Evolutionary conservation across 2,329 filamentous ascomycete species (phyloP), one percentile per base, ranked within the genome.

Genomic region (Purpureocillium lavendulum): DNA sequence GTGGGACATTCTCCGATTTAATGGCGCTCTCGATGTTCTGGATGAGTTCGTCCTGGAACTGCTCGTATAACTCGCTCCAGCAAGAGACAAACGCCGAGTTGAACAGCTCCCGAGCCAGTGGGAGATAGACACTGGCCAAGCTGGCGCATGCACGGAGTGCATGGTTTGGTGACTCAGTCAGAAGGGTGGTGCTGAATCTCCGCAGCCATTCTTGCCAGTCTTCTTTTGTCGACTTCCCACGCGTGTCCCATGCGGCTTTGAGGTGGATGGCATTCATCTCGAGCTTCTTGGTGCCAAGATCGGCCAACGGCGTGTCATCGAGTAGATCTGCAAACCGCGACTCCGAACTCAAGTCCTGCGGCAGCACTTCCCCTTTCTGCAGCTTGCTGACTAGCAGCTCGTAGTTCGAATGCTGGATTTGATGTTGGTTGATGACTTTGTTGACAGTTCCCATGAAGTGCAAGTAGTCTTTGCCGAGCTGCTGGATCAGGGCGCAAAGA

Each of bases 121-220:
- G 90, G 30, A 89, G 81, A 60, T 97, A 96, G 12, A 92, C 82
- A 48, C 86, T 90, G 24, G 89, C 92, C 30, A 99, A 70, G 42
- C 84, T 86, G 30, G 90, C 92, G 58, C 94, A 98, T 33, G 92
- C 92, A 47, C 92, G 78, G 2, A 99, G 71, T 8, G 94, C 90
- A 54, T 96, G 92, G 48, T 96, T 95, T 3, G 92, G 94, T 2
- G 89, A 97, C 58, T 98, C 94, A 45, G 89, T 87, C 33, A 99
- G 73, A 7, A 98, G 71, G 40, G 95, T 94, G 28, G 95, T 90
- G 56, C 90, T 97, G 64, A 98, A 95, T 21, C 90, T 78, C 45
- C 94, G 80, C 63, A 98, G 87, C 92, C 92, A 99, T 60, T 99
- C 92, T 53, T 95, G 87, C 92, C 92, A 99, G 62, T 99, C 92